A percentile compares a stretch with the other conserved stretches of the same genome.
Evolutionary conservation across 371 early-diverging fungal genomes (phyloP).

Genomic region (Haplosporangium sp.): DNA sequence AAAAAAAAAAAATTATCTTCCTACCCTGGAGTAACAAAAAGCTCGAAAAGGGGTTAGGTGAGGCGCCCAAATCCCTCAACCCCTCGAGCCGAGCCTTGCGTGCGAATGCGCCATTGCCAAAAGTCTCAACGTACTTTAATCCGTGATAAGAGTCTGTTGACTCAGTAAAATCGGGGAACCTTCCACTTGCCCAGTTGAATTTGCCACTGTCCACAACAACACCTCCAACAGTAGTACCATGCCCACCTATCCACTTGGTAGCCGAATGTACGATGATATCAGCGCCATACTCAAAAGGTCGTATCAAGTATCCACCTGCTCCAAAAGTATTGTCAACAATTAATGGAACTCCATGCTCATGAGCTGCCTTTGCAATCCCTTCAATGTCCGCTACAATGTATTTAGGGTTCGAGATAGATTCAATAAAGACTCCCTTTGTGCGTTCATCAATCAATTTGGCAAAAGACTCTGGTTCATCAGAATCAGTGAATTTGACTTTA

Average conservation of each 20-base stretch:
- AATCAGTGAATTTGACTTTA: constrained; percentile 76
- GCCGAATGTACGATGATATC: constrained; percentile 92
- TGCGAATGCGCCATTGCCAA: constrained; percentile 79
- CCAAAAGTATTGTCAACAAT: constrained; percentile 93
- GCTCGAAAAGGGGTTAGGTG: constrained; percentile 86
- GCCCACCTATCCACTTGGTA: constrained; percentile 93
- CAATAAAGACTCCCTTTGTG: constrained; percentile 89
- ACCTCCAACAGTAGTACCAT: constrained; percentile 89
- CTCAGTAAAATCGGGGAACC: constrained; percentile 88
- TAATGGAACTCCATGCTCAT: constrained; percentile 83
- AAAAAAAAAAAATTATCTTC: constrained; percentile 4
- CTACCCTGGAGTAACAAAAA: constrained; percentile 85
- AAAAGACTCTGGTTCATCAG: constrained; percentile 78
- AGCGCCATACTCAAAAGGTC: constrained; percentile 91
- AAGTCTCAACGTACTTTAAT: constrained; percentile 85
- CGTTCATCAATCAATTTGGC: constrained; percentile 80
- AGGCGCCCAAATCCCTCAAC: constrained; percentile 87
- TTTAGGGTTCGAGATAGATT: constrained; percentile 90
- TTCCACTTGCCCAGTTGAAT: constrained; percentile 90
- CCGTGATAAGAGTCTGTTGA: constrained; percentile 90
- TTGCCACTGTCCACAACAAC: constrained; percentile 87
- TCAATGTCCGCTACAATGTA: constrained; percentile 86
- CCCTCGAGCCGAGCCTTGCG: constrained; percentile 83
- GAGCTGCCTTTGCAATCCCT: constrained; percentile 81
- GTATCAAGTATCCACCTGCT: constrained; percentile 87